These are phyloP conservation scores for Aspergillus kassunensis DNA, from an alignment of 495 filamentous ascomycete genomes.

Conservation along the genomic window DNA sequence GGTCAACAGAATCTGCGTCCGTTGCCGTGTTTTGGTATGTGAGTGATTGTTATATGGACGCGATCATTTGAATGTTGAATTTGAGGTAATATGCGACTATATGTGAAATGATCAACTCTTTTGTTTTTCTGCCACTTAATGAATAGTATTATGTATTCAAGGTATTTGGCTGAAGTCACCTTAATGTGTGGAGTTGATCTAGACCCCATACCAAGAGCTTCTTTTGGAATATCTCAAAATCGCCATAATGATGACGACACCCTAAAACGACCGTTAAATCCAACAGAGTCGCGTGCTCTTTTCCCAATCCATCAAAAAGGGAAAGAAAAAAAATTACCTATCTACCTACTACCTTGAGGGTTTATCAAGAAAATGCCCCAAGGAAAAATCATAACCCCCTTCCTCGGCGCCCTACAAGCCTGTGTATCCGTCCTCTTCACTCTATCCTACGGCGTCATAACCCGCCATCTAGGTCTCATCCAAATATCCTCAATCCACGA, in stretches of 20 bases:
- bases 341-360: no score
- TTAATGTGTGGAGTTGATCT: neutral
- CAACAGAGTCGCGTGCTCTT: neutral
- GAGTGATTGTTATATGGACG: no score
- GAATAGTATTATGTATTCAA: no score
- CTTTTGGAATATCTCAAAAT: neutral
- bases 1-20: no score
- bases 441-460: conserved; percentile 59
- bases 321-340: neutral
- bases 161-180: conserved; percentile 4
- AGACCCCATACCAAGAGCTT: neutral
- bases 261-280: neutral
- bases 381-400: conserved; percentile 40
- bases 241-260: conserved; percentile 13
- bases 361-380: neutral
- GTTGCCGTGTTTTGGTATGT: no score
- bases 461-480: conserved; percentile 56
- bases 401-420: conserved; percentile 68
- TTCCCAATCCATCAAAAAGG: neutral
- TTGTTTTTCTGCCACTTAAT: no score
- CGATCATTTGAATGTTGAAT: no score
- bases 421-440: conserved; percentile 66
- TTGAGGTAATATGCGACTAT: no score
- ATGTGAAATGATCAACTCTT: no score
- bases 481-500: conserved; percentile 52